A percentile compares a stretch with the other conserved stretches of the same genome.
Evolutionary conservation across 352 stramenopile species (phyloP).

Genomic region (Pythium brachiatum): DNA sequence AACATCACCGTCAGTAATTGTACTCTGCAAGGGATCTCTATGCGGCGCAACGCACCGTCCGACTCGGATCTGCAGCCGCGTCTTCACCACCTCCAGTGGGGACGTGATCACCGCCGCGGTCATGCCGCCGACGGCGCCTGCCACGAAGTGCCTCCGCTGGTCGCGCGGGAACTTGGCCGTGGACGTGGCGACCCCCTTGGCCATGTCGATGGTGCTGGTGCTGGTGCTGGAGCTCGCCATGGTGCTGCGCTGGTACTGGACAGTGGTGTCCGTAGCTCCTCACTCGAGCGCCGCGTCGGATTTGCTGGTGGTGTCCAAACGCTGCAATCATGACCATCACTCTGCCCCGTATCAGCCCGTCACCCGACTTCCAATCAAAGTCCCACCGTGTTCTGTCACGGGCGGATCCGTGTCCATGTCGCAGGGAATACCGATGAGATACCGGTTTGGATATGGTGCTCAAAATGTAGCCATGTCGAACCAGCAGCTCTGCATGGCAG

Average conservation of each 20-base stretch:
- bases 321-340: slow-evolving; percentile 15
- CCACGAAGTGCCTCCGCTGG: slow-evolving; percentile 63
- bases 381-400: slow-evolving; percentile 22
- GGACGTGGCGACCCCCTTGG: slow-evolving; percentile 19
- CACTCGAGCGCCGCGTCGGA: not conserved
- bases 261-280: not conserved
- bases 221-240: not conserved
- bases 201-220: not conserved
- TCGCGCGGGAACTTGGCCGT: slow-evolving; percentile 21
- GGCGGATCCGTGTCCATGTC: slow-evolving; percentile 12
- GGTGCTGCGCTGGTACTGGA: not conserved
- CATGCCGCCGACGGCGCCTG: slow-evolving; percentile 79
- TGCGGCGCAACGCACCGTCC: slow-evolving; percentile 39
- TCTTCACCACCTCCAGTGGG: slow-evolving; percentile 84
- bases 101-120: slow-evolving; percentile 80
- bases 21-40: not conserved
- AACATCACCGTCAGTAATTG: not conserved
- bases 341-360: slow-evolving; percentile 17
- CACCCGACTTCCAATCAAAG: slow-evolving; percentile 27
- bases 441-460: slow-evolving; percentile 10
- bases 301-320: slow-evolving; percentile 15
- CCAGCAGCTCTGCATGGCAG: not conserved
- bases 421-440: slow-evolving; percentile 4
- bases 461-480: not conserved
- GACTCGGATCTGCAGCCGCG: slow-evolving; percentile 72